A percentile compares a stretch with the other conserved stretches of the same genome.
Conservation (phyloP, 2,329 filamentous ascomycete species). For the Monosporascus sp. region DNA sequence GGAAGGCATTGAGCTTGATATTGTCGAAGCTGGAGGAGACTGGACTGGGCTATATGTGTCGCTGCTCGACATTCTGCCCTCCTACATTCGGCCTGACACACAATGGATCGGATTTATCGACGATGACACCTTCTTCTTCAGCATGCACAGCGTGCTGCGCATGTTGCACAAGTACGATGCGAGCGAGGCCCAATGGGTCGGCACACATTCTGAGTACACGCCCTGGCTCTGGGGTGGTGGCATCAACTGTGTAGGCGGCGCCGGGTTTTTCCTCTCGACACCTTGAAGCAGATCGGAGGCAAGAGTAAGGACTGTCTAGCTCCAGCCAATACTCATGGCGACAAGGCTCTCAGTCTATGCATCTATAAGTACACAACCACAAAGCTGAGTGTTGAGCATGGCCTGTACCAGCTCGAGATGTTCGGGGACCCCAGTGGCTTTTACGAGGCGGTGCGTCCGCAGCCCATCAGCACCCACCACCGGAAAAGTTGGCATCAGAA, state of each 20-base stretch:
- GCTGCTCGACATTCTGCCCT: too few relatives aligned
- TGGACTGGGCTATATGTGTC: too few relatives aligned
- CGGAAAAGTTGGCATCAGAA: conserved; percentile 31
- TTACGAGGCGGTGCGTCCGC: conserved; percentile 35
- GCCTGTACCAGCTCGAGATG: conserved; percentile 37
- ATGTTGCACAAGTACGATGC: too few relatives aligned
- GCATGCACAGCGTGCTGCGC: too few relatives aligned
- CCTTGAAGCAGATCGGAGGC: conserved; percentile 28
- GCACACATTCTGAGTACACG: conserved; percentile 16
- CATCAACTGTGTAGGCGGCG: conserved; percentile 39
- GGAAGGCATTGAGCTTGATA: too few relatives aligned
- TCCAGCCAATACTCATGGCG: too few relatives aligned
- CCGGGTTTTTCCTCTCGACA: conserved; percentile 38
- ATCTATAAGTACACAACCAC: conserved; percentile 32
- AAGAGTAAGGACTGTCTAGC: too few relatives aligned
- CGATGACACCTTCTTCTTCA: too few relatives aligned
- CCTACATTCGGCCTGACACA: too few relatives aligned
- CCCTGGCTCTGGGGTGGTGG: conserved; percentile 30
- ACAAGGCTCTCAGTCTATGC: conserved; percentile 5
- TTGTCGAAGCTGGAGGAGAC: too few relatives aligned
- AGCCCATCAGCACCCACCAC: conserved; percentile 39
- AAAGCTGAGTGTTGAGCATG: conserved; percentile 33
- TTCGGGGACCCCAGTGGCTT: conserved; percentile 36
- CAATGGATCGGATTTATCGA: too few relatives aligned
- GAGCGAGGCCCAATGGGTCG: too few relatives aligned